Evolutionary conservation across 768 basidiomycete species (phyloP).

Genomic region (Punctularia strigosozonata): DNA sequence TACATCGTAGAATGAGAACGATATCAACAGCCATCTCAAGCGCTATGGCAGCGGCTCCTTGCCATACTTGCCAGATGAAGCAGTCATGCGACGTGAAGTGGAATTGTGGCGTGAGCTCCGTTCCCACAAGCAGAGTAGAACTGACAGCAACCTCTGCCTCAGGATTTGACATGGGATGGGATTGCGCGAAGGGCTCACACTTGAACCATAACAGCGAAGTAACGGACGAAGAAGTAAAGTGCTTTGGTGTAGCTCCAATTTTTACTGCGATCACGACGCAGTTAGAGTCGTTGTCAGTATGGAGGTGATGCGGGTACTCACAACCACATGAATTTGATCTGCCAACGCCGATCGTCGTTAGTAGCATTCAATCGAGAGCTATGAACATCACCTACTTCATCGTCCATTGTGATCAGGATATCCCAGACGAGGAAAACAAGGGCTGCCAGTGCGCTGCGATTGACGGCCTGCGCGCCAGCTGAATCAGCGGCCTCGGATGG

Average conservation of each 20-base stretch:
- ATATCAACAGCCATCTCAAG: conserved; percentile 24
- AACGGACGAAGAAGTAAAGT: conserved; percentile 25
- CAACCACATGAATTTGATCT: not conserved
- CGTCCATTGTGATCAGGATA: not conserved
- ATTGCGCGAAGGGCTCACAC: conserved; percentile 15
- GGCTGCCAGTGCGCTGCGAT: not conserved
- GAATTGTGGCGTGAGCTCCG: conserved; percentile 17
- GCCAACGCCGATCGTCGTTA: not conserved
- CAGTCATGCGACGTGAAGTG: conserved; percentile 27
- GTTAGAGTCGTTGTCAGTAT: not conserved
- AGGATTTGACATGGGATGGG: not conserved
- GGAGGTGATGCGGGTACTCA: not conserved
- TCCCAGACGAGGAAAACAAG: not conserved
- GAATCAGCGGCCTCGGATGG: too few species aligned
- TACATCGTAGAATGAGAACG: conserved; percentile 29
- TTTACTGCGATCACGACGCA: not conserved
- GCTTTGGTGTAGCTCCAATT: conserved; percentile 14
- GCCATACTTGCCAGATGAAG: conserved; percentile 33
- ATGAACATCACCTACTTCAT: not conserved
- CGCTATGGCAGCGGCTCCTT: conserved; percentile 20
- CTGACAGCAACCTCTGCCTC: conserved; percentile 23
- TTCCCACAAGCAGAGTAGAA: conserved; percentile 17
- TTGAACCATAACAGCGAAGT: conserved; percentile 24
- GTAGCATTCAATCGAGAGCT: not conserved
- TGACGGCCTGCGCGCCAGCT: too few species aligned